These are phyloP conservation scores for Scopulariopsis brevicaulis DNA, from an alignment of 2,329 filamentous ascomycete genomes.

Conservation along the genomic window DNA sequence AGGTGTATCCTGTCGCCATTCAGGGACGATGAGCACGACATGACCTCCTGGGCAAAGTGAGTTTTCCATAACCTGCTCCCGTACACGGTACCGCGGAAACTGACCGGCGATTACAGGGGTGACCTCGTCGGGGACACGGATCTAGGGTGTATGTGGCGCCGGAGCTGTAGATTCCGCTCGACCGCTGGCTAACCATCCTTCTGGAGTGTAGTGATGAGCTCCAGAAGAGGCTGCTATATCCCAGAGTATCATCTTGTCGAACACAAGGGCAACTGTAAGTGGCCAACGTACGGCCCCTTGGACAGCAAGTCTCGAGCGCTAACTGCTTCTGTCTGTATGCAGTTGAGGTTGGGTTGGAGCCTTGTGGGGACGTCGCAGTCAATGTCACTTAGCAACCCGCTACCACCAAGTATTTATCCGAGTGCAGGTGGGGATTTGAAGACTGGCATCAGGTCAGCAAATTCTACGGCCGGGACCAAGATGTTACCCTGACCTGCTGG, in stretches of 20 bases:
- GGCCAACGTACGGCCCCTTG: background rate
- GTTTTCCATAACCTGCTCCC: too few relatives aligned
- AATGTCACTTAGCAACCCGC: slow-evolving; percentile 3
- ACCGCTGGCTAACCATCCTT: background rate
- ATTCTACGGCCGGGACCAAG: slow-evolving; percentile 5
- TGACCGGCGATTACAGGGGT: too few relatives aligned
- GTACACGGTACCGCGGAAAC: too few relatives aligned
- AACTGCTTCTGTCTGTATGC: background rate
- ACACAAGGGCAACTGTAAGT: slow-evolving; percentile 5
- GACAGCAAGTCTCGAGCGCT: background rate
- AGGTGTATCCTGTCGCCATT: too few relatives aligned
- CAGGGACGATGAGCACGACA: too few relatives aligned
- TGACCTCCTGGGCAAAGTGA: too few relatives aligned
- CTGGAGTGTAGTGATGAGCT: slow-evolving; percentile 1
- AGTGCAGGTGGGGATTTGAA: slow-evolving; percentile 5
- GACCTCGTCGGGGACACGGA: too few relatives aligned
- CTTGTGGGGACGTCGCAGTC: background rate
- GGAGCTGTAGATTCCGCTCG: too few relatives aligned
- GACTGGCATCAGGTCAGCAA: background rate
- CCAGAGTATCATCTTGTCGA: slow-evolving; percentile 6
- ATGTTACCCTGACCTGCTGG: slow-evolving; percentile 5
- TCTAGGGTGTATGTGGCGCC: too few relatives aligned
- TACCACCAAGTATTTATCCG: slow-evolving; percentile 3
- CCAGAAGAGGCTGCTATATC: background rate
- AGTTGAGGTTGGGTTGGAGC: slow-evolving; percentile 1